phyloP scores from a whole-genome alignment of 169 alveolate genomes.

The Plasmodium billcollinsi region DNA sequence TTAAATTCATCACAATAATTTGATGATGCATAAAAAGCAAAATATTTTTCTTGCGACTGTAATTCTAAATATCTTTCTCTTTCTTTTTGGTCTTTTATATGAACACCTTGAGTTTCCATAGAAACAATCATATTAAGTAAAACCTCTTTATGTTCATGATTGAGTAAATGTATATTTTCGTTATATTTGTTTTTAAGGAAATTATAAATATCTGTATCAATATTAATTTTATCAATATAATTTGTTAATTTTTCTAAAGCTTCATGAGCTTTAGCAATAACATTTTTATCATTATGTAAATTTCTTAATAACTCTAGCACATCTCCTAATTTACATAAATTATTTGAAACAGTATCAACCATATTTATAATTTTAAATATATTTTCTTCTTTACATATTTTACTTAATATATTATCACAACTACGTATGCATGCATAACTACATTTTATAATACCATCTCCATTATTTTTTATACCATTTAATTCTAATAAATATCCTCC shows the following conservation, averaged over 20 bases:
- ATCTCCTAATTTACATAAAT: slow-evolving; percentile 84
- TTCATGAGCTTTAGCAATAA: slow-evolving; percentile 81
- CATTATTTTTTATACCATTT: slow-evolving; percentile 24
- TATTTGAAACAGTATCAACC: slow-evolving; percentile 84
- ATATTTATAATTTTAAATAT: slow-evolving; percentile 75
- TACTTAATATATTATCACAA: slow-evolving; percentile 43
- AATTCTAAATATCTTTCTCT: slow-evolving; percentile 67
- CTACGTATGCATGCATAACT: slow-evolving; percentile 31
- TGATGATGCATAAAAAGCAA: slow-evolving; percentile 59
- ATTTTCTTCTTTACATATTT: slow-evolving; percentile 43
- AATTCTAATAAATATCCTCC: slow-evolving; percentile 55
- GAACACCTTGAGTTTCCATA: slow-evolving; percentile 87
- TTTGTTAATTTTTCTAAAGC: slow-evolving; percentile 79
- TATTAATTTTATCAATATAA: slow-evolving; percentile 80
- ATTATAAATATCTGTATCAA: slow-evolving; percentile 76
- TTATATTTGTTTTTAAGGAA: slow-evolving; percentile 79
- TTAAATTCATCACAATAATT: slow-evolving; percentile 29
- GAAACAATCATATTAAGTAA: slow-evolving; percentile 84
- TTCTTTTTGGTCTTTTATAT: slow-evolving; percentile 59
- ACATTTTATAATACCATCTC: slow-evolving; percentile 29
- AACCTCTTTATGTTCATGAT: slow-evolving; percentile 81
- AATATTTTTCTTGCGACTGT: slow-evolving; percentile 45
- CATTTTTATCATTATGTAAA: slow-evolving; percentile 79
- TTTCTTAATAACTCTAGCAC: slow-evolving; percentile 83
- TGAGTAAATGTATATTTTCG: slow-evolving; percentile 49